Conservation (phyloP, 345 rosid genomes). For the Cardamine occulta region DNA sequence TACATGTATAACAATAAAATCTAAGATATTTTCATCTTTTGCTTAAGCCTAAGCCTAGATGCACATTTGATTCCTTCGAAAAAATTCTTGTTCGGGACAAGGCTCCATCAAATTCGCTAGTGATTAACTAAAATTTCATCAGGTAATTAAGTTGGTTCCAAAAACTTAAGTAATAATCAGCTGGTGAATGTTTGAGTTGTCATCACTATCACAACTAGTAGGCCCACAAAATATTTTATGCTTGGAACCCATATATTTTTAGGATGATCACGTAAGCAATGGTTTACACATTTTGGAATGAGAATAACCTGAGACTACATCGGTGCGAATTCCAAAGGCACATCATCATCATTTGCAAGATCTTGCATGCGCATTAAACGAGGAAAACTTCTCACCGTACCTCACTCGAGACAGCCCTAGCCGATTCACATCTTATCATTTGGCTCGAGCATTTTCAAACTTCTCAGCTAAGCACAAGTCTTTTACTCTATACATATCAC, state of each 20-base stretch:
- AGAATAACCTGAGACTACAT: neutral
- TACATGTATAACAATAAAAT: too few species aligned
- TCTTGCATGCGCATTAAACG: neutral
- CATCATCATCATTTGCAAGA: neutral
- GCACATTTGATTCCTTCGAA: neutral
- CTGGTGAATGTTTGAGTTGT: neutral
- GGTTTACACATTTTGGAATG: neutral
- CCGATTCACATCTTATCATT: neutral
- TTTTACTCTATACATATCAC: neutral
- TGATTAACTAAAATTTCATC: neutral
- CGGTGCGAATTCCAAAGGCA: neutral
- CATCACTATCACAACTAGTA: neutral
- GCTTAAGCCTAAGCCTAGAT: neutral
- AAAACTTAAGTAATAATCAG: neutral
- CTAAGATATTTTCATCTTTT: neutral
- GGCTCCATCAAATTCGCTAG: neutral
- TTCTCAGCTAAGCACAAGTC: neutral
- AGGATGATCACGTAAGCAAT: neutral
- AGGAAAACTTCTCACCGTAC: neutral
- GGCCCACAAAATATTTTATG: neutral
- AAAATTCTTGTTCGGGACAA: neutral
- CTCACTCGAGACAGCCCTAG: too few species aligned
- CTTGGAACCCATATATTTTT: neutral
- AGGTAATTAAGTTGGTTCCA: neutral
- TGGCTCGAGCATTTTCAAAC: neutral